These are phyloP conservation scores for Oryza officinalis DNA, from an alignment of 176 grass and related monocot genomes.

Conservation along the genomic window DNA sequence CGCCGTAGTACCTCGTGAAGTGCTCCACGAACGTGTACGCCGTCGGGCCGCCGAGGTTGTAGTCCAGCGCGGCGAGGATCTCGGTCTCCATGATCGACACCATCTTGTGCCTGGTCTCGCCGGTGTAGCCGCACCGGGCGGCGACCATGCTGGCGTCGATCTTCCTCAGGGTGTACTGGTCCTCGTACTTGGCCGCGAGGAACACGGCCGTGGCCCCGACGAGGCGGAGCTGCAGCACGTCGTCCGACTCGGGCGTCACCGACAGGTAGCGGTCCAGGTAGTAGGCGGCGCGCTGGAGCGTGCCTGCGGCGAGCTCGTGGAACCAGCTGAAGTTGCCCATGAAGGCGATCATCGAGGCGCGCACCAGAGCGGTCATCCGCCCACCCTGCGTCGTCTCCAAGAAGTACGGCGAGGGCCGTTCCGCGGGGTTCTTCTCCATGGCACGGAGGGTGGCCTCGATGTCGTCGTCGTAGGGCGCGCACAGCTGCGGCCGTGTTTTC, in stretches of 20 bases:
- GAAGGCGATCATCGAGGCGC: constrained; percentile 3
- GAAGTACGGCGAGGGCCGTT: not conserved
- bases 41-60: constrained; percentile 33
- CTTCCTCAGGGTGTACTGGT: not conserved
- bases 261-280: constrained; percentile 46
- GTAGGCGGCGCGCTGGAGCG: constrained; percentile 40
- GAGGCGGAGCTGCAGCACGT: not conserved
- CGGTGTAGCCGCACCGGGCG: not conserved
- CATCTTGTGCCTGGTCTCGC: not conserved
- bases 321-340: not conserved
- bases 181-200: constrained; percentile 46
- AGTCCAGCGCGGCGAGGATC: constrained; percentile 22
- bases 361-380: not conserved
- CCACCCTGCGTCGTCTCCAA: constrained; percentile 1
- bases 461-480: constrained; percentile 8
- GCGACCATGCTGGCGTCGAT: constrained; percentile 5
- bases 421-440: not conserved
- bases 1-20: not conserved
- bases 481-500: not conserved
- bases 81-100: not conserved
- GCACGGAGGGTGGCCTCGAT: constrained; percentile 20
- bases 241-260: not conserved
- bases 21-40: constrained; percentile 40
- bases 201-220: constrained; percentile 33
- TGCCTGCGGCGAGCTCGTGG: not conserved